Evolutionary conservation across 805 yeast species (phyloP).

Genomic region (Millerozyma acaciae): DNA sequence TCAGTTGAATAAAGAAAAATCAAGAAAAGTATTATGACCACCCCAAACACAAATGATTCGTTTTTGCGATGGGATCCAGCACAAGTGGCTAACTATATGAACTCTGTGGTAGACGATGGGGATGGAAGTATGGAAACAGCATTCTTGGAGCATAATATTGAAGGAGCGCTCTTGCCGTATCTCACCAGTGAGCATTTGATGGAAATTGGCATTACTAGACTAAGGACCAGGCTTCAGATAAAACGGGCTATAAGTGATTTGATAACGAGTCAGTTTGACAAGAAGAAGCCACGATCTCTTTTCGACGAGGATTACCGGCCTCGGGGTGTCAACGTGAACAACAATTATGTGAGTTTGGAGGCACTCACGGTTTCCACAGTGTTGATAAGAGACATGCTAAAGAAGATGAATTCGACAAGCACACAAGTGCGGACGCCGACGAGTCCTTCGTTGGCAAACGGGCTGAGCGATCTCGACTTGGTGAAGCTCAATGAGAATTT

Average conservation of each 20-base stretch:
- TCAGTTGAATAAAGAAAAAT: no score
- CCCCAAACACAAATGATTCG: constrained; percentile 23
- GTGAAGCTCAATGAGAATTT: constrained; percentile 51
- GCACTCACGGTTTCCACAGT: constrained; percentile 32
- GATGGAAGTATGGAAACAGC: constrained; percentile 16
- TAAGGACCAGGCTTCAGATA: constrained; percentile 56
- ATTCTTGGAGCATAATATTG: constrained; percentile 58
- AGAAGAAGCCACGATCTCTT: constrained; percentile 20
- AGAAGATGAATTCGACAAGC: constrained; percentile 16
- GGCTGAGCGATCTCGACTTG: constrained; percentile 21
- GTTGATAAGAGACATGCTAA: constrained; percentile 34
- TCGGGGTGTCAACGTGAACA: constrained; percentile 31
- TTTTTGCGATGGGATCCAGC: constrained; percentile 44
- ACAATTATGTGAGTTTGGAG: constrained; percentile 34
- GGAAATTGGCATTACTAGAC: constrained; percentile 60
- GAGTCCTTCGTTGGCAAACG: constrained; percentile 13
- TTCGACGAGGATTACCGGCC: constrained; percentile 27
- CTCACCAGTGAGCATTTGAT: constrained; percentile 65
- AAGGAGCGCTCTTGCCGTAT: constrained; percentile 69
- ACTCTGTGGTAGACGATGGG: constrained; percentile 20
- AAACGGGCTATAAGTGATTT: constrained; percentile 59
- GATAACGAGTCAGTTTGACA: constrained; percentile 31
- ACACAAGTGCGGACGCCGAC: constrained; percentile 14
- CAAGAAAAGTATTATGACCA: constrained; percentile 13
- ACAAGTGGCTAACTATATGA: constrained; percentile 37